A percentile compares a stretch with the other conserved stretches of the same genome.
phyloP scores from a whole-genome alignment of 2,329 filamentous ascomycete species.

The Talaromyces atroroseus region DNA sequence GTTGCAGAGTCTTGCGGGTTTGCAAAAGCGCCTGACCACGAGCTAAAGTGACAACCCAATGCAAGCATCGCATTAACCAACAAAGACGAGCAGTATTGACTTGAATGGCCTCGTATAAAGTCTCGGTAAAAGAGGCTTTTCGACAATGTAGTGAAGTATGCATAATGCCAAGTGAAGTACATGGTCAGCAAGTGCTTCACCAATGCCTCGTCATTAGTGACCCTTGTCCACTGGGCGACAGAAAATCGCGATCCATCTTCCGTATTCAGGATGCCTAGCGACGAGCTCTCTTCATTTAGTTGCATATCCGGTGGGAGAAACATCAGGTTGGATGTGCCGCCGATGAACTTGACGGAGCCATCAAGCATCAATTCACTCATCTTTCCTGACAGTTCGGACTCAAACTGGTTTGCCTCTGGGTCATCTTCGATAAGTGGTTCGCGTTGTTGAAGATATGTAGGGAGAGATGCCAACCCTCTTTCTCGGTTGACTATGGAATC shows the following conservation, averaged over 20 bases:
- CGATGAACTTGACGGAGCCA: conserved; percentile 83
- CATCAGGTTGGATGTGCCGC: conserved; percentile 89
- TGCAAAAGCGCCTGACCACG: conserved; percentile 64
- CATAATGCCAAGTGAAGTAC: conserved; percentile 98
- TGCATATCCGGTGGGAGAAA: conserved; percentile 54
- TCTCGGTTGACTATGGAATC: conserved; percentile 53
- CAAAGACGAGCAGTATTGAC: conserved; percentile 78
- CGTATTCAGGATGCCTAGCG: conserved; percentile 32
- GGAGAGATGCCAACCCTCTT: conserved; percentile 35
- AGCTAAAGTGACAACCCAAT: conserved; percentile 88
- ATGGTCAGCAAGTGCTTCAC: conserved; percentile 87
- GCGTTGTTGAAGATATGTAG: conserved; percentile 37
- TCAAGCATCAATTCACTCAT: conserved; percentile 89
- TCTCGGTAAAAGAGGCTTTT: conserved; percentile 82
- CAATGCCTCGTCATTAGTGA: conserved; percentile 72
- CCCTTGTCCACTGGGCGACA: conserved; percentile 78
- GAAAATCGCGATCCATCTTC: conserved; percentile 56
- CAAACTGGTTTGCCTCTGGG: conserved; percentile 48
- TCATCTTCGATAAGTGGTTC: conserved; percentile 29
- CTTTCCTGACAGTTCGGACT: conserved; percentile 80
- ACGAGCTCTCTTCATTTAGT: conserved; percentile 33
- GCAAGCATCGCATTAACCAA: conserved; percentile 93
- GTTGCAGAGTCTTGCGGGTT: conserved; percentile 70
- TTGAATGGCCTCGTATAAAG: conserved; percentile 65
- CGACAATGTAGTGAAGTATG: conserved; percentile 88